Conservation (phyloP, 805 yeast genomes). For the Sugiyamaella mastotermitis region DNA sequence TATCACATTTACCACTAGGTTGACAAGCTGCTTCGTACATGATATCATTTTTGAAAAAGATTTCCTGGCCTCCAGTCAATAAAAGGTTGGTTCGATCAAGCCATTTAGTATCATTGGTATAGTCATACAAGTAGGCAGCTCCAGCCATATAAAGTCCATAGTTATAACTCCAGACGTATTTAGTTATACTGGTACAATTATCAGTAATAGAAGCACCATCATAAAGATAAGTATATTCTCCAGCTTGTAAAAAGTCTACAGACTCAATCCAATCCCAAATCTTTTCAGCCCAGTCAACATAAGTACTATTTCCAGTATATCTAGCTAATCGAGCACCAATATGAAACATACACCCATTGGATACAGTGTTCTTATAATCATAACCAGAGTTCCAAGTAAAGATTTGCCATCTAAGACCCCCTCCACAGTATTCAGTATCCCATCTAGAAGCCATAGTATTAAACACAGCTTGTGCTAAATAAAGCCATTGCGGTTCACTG, state of each 20-base stretch:
- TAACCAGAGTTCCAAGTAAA: conserved; percentile 85
- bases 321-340: conserved; percentile 79
- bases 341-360: conserved; percentile 79
- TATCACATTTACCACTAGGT: conserved; percentile 49
- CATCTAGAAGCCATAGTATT: conserved; percentile 79
- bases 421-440: conserved; percentile 59
- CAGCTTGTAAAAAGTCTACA: conserved; percentile 34
- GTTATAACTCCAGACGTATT: conserved; percentile 69
- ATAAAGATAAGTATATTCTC: conserved; percentile 39
- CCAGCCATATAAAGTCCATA: conserved; percentile 66
- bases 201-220: conserved; percentile 58
- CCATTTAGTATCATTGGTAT: conserved; percentile 57
- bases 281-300: conserved; percentile 64
- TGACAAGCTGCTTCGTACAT: conserved; percentile 75
- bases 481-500: conserved; percentile 63
- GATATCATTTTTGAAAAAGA: conserved; percentile 44
- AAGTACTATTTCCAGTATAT: conserved; percentile 64
- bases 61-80: conserved; percentile 41
- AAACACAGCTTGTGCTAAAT: conserved; percentile 76
- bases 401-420: conserved; percentile 91
- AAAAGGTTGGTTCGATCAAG: conserved; percentile 44
- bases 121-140: conserved; percentile 60
- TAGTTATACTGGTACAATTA: conserved; percentile 45
- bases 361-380: conserved; percentile 78
- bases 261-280: conserved; percentile 73